These are phyloP conservation scores for Rosa rugosa DNA, from an alignment of 306 rosid genomes.

Conservation along the genomic window DNA sequence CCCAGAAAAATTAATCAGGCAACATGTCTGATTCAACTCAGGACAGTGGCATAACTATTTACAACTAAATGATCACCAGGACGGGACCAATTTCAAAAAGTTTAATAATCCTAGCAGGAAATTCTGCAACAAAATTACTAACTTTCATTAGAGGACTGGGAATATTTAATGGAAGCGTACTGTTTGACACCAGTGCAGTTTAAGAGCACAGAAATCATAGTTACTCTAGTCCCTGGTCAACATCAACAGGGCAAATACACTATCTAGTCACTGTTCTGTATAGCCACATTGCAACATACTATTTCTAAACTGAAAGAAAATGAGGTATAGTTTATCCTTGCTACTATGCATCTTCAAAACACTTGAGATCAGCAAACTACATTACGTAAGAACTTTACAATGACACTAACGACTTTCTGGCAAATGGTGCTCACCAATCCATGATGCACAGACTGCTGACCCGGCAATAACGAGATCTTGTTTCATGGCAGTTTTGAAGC, in stretches of 20 bases:
- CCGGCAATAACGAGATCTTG: conserved; percentile 88
- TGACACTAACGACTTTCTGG: background rate
- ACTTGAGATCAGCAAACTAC: background rate
- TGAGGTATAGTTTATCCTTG: background rate
- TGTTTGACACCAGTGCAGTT: background rate
- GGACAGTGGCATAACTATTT: background rate
- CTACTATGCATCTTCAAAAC: background rate
- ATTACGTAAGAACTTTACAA: conserved; percentile 10
- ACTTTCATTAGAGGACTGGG: background rate
- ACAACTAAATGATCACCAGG: background rate
- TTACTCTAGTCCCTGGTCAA: background rate
- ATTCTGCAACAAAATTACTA: background rate
- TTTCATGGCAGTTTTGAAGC: conserved; percentile 72
- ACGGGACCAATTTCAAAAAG: background rate
- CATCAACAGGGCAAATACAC: background rate
- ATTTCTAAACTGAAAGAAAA: background rate
- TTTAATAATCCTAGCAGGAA: background rate
- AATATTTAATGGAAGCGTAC: background rate
- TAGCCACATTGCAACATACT: conserved; percentile 1
- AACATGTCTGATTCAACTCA: background rate
- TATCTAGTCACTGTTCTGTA: conserved; percentile 5
- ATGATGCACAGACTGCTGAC: conserved; percentile 88
- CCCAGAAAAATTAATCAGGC: background rate
- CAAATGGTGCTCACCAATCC: conserved; percentile 73
- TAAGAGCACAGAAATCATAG: conserved; percentile 12